These are phyloP conservation scores for Alisma plantagoaquatica DNA, from an alignment of 106 monocot genomes.

Conservation along the genomic window DNA sequence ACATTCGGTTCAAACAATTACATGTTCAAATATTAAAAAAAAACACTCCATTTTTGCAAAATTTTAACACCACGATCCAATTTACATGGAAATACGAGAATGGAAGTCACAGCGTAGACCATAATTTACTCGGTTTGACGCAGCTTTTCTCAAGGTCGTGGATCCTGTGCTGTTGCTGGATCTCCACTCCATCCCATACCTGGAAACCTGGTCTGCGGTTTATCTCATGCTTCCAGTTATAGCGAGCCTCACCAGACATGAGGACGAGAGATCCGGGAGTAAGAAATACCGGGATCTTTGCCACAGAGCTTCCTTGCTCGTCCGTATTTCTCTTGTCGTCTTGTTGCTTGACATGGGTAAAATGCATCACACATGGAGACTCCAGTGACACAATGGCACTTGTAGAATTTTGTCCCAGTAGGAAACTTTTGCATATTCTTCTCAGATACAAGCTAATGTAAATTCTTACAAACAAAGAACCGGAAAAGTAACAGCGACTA, in stretches of 20 bases:
- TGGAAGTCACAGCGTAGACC: too few species aligned
- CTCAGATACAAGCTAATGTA: too few species aligned
- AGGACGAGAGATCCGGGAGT: slow-evolving; percentile 69
- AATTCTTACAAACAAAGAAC: too few species aligned
- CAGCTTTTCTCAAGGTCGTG: slow-evolving; percentile 74
- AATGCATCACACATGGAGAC: slow-evolving; percentile 92
- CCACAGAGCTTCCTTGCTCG: not conserved
- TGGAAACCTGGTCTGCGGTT: slow-evolving; percentile 66
- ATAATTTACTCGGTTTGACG: too few species aligned
- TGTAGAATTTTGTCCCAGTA: too few species aligned
- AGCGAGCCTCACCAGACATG: slow-evolving; percentile 83
- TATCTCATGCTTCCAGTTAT: slow-evolving; percentile 92
- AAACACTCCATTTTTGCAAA: too few species aligned
- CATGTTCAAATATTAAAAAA: too few species aligned
- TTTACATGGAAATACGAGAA: too few species aligned
- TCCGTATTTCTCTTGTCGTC: not conserved
- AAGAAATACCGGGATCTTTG: slow-evolving; percentile 51
- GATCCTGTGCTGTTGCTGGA: slow-evolving; percentile 75
- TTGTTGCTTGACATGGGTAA: slow-evolving; percentile 21
- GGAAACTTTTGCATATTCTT: too few species aligned
- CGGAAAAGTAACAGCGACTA: too few species aligned
- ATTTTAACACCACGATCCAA: too few species aligned
- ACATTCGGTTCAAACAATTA: too few species aligned
- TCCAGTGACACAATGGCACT: slow-evolving; percentile 81
- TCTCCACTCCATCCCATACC: slow-evolving; percentile 61